A percentile compares a stretch with the other conserved stretches of the same genome.
phyloP scores from a whole-genome alignment of 2,329 filamentous ascomycete genomes.

The Fusarium albosuccineum region DNA sequence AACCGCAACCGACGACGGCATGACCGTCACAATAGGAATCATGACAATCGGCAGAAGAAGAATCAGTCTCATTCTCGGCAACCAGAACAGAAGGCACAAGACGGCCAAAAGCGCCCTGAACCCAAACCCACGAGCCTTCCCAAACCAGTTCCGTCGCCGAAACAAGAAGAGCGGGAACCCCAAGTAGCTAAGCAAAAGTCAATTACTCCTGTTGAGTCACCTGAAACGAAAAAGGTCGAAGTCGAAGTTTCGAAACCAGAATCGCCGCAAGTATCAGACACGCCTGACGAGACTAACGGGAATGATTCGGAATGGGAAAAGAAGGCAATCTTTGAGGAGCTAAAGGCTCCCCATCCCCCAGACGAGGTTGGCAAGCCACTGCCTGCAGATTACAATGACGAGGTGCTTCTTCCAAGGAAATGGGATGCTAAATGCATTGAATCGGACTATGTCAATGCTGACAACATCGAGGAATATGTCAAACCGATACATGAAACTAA shows the following conservation, averaged over 20 bases:
- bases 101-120: constrained; percentile 25
- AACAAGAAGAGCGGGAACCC: constrained; percentile 48
- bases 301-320: constrained; percentile 57
- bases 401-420: constrained; percentile 60
- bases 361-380: constrained; percentile 63
- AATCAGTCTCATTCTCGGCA: constrained; percentile 34
- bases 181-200: constrained; percentile 16
- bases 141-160: constrained; percentile 38
- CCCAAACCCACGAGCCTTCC: constrained; percentile 16
- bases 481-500: constrained; percentile 56
- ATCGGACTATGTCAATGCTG: constrained; percentile 59
- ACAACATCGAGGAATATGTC: constrained; percentile 59
- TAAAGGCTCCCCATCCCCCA: constrained; percentile 51
- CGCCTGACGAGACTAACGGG: constrained; percentile 35
- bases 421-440: constrained; percentile 59
- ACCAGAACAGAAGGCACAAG: constrained; percentile 45
- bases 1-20: constrained; percentile 49
- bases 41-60: constrained; percentile 48
- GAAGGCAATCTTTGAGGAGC: constrained; percentile 54
- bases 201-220: constrained; percentile 12
- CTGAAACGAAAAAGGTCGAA: constrained; percentile 25
- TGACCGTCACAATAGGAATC: constrained; percentile 50
- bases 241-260: constrained; percentile 17
- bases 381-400: constrained; percentile 57
- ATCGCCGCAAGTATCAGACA: constrained; percentile 20